These are phyloP conservation scores for Geranomyces michiganensis DNA, from an alignment of 192 early-diverging fungal species.

Conservation along the genomic window DNA sequence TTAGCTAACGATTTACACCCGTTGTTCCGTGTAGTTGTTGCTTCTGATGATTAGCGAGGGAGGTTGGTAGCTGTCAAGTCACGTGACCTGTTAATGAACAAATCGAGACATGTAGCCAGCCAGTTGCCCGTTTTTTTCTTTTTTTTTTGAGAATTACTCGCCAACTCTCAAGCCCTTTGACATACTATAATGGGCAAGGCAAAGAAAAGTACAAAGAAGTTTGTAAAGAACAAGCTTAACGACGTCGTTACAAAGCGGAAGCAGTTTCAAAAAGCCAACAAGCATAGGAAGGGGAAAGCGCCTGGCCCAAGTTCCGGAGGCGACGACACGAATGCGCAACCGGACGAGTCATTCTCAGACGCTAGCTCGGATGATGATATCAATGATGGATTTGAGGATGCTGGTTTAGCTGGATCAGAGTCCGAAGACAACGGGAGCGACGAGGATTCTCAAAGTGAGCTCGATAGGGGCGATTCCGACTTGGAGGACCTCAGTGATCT, in stretches of 20 bases:
- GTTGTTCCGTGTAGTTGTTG: too few relatives aligned
- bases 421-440: conserved; percentile 39
- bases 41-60: too few relatives aligned
- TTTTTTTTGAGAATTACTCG: too few relatives aligned
- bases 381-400: conserved; percentile 68
- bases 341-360: not conserved
- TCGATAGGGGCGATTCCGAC: conserved; percentile 3
- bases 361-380: conserved; percentile 48
- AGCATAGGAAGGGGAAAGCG: conserved; percentile 21
- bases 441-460: conserved; percentile 30
- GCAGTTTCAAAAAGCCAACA: conserved; percentile 29
- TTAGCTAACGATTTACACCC: too few relatives aligned
- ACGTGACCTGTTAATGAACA: too few relatives aligned
- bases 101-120: too few relatives aligned
- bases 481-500: conserved; percentile 46
- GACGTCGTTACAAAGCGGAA: conserved; percentile 45
- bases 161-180: not conserved
- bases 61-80: too few relatives aligned
- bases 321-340: not conserved
- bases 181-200: conserved; percentile 53
- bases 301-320: not conserved
- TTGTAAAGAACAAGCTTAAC: conserved; percentile 76
- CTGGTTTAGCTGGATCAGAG: conserved; percentile 33
- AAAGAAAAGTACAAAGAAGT: conserved; percentile 78
- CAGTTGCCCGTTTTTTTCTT: too few relatives aligned